These are phyloP conservation scores for Agapanthus africanus DNA, from an alignment of 106 monocot genomes.

Conservation along the genomic window DNA sequence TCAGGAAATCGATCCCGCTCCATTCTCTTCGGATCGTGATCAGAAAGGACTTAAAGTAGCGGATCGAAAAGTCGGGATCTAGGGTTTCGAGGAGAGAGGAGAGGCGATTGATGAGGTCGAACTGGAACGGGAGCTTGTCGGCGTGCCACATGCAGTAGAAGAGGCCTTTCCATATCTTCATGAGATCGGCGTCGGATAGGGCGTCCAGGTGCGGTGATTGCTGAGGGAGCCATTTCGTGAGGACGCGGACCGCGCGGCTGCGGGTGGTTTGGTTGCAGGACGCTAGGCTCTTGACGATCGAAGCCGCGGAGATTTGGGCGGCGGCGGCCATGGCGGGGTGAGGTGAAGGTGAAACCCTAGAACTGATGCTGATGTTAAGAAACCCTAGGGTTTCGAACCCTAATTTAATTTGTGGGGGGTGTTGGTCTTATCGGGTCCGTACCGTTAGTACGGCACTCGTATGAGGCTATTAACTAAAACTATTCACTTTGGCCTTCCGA, in stretches of 20 bases:
- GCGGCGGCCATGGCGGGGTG: slow-evolving; percentile 16
- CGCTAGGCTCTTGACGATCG: slow-evolving; percentile 76
- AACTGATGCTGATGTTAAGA: too few relatives aligned
- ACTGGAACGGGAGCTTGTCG: slow-evolving; percentile 66
- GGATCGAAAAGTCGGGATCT: slow-evolving; percentile 21
- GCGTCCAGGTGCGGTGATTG: slow-evolving; percentile 10
- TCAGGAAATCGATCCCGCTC: slow-evolving; percentile 76
- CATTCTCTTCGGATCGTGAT: slow-evolving; percentile 86
- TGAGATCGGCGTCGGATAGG: slow-evolving; percentile 52
- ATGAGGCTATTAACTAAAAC: too few relatives aligned
- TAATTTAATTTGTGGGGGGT: too few relatives aligned
- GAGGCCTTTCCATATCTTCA: slow-evolving; percentile 98
- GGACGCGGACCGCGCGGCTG: slow-evolving; percentile 47
- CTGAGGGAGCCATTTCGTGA: slow-evolving; percentile 36
- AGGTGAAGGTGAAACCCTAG: too few relatives aligned
- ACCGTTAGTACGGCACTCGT: too few relatives aligned
- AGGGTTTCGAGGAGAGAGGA: slow-evolving; percentile 39
- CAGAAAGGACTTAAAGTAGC: slow-evolving; percentile 56
- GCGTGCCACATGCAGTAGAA: slow-evolving; percentile 97
- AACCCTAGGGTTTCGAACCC: too few relatives aligned
- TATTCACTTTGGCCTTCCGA: too few relatives aligned
- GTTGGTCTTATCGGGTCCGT: too few relatives aligned
- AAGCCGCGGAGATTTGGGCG: slow-evolving; percentile 18
- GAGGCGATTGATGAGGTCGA: slow-evolving; percentile 50
- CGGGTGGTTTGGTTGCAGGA: slow-evolving; percentile 53